These are phyloP conservation scores for Bacidia rubella DNA, from an alignment of 495 filamentous ascomycete genomes.

Conservation along the genomic window DNA sequence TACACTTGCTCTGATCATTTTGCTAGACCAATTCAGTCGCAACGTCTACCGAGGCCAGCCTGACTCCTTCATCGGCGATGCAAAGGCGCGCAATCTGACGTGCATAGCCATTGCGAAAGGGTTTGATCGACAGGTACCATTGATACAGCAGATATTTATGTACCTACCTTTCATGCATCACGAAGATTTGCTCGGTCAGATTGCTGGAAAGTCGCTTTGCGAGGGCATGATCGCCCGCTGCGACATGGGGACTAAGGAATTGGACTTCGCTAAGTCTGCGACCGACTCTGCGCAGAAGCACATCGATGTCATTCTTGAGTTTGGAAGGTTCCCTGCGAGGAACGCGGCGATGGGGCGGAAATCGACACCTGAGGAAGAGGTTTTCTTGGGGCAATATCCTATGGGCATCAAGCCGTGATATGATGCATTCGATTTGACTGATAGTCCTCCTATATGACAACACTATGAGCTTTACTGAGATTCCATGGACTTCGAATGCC, in stretches of 20 bases:
- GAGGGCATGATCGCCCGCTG: constrained; percentile 16
- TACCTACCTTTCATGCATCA: constrained; percentile 27
- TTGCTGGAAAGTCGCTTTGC: constrained; percentile 19
- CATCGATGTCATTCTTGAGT: constrained; percentile 17
- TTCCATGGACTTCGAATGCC: neutral
- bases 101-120: constrained; percentile 20
- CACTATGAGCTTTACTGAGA: too few species aligned
- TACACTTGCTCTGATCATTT: constrained; percentile 22
- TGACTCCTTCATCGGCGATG: constrained; percentile 23
- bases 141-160: constrained; percentile 22
- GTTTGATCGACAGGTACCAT: constrained; percentile 20
- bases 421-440: too few species aligned
- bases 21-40: constrained; percentile 26
- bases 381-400: constrained; percentile 17
- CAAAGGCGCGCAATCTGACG: constrained; percentile 20
- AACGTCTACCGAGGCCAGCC: constrained; percentile 24
- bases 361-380: constrained; percentile 17
- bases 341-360: constrained; percentile 15
- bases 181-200: constrained; percentile 23
- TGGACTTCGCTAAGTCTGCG: constrained; percentile 14
- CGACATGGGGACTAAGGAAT: constrained; percentile 15
- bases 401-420: constrained; percentile 12
- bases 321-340: constrained; percentile 16
- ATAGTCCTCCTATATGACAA: too few species aligned
- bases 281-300: constrained; percentile 18